These are phyloP conservation scores for Candida labiduridarum DNA, from an alignment of 1,139 yeast genomes.

Conservation along the genomic window DNA sequence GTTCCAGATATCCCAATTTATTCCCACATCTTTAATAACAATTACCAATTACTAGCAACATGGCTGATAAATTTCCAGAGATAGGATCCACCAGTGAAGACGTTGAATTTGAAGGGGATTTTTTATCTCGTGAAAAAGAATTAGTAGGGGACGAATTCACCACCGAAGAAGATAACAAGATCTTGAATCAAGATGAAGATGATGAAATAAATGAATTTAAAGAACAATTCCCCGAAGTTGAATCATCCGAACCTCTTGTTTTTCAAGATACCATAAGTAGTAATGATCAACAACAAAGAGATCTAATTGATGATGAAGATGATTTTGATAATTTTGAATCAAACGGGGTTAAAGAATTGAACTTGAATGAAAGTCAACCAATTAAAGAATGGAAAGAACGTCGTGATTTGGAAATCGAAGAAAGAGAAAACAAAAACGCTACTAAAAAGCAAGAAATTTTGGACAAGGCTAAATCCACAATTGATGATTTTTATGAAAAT, in stretches of 20 bases:
- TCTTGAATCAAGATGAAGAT: constrained; percentile 55
- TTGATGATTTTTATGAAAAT: constrained; percentile 92
- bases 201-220: constrained; percentile 70
- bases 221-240: constrained; percentile 69
- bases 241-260: constrained; percentile 18
- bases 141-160: constrained; percentile 80
- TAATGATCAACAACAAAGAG: constrained; percentile 17
- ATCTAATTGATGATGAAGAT: constrained; percentile 18
- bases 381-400: constrained; percentile 83
- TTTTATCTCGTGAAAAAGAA: constrained; percentile 83
- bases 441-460: constrained; percentile 70
- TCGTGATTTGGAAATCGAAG: constrained; percentile 76
- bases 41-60: constrained; percentile 23
- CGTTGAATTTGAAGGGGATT: constrained; percentile 49
- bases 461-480: constrained; percentile 78
- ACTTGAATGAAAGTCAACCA: constrained; percentile 54
- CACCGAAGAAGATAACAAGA: constrained; percentile 63
- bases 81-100: constrained; percentile 53
- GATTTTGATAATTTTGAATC: constrained; percentile 28
- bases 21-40: not conserved
- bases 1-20: not conserved
- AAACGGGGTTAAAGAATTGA: constrained; percentile 15
- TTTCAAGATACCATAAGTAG: constrained; percentile 22
- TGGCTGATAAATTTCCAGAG: constrained; percentile 90
- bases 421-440: constrained; percentile 75